Base-by-base conservation (phyloP, 805 yeast species). In the Metschnikowia kofuensis region DNA sequence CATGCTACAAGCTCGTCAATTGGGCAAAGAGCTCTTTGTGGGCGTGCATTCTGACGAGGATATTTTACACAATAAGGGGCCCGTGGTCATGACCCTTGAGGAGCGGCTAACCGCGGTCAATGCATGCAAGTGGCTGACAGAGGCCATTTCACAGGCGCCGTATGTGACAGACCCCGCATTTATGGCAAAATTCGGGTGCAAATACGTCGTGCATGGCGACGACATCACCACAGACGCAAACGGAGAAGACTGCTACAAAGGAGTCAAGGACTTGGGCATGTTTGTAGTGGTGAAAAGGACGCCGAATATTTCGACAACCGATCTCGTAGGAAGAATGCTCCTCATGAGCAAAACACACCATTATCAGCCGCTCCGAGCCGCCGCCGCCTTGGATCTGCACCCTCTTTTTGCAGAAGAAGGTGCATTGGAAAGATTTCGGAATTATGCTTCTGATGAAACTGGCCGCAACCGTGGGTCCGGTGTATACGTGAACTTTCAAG, bases 141-240 rank as follows among this genome's bases (percentile, higher is more conserved):
- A 71, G 39, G 81, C 86, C 0, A 78, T 92, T 14, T 77, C 83
- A 2, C 73, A 78, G 53, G 97, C 98, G 0, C 99, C 99, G 1
- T 94, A 94, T 63, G 97, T 92, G 12, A 94, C 99, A 0, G 87
- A 83, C 54, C 95, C 96, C 0, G 71, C 69, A 38, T 85, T 89
- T 45, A 79, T 90, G 89, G 89, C 87, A 57, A 56, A 73, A 27
- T 80, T 80, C 61, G 80, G 79, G 7, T 94, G 99, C 70, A 69
- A 81, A 61, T 94, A 84, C 64, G 99, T 94, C n/a, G 96, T 94
- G 10, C 99, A 94, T 66, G 99, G 99, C 7, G 99, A 94, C 67
- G 99, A 94, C 63, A 89, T 94, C 56, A 94, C 97, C 27, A 87
- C 97, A 1, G 98, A 94, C 67, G 96, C 96, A 13, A 78, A 89